Evolutionary conservation across 2,329 filamentous ascomycete species (phyloP), one percentile per base, ranked within the genome.

Genomic region (Talaromyces sp.): DNA sequence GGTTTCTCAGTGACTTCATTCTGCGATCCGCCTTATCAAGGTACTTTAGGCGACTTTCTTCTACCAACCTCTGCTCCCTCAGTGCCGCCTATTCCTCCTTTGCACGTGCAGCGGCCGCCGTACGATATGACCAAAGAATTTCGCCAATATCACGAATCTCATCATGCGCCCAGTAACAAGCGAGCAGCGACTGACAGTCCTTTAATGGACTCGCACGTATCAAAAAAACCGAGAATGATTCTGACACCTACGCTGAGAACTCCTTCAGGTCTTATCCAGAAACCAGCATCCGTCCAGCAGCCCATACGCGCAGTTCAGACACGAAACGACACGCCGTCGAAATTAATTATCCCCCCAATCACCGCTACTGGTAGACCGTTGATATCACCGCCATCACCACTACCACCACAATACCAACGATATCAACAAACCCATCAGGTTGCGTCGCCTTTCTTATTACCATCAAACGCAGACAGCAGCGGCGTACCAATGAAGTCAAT

Each of bases 391-490:
- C 35, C 45, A 50, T 41, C 19, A 14, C 52, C 52, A 7, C n/a
- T 31, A 16, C 37, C 39, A n/a, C 7, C 37, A 59, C 37, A 27
- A 31, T 60, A 19, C 52, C 61, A 1, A 27, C 67, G 66, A 31
- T 66, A 52, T 13, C 49, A 33, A 69, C 54, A 57, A 39, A 11
- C 24, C 24, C 62, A 60, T 14, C 58, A 61, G 10, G 45, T 61
- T 24, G n/a, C 33, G 8, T 45, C 47, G 3, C 73, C 57, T 69
- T 71, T 33, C 68, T 71, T 79, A 78, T 68, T 84, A 79, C 74
- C 82, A 77, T 70, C 83, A 77, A 73, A 84, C 83, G 69, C 80
- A 77, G 68, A 85, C 80, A 68, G 77, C 35, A 62, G 60, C 22
- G 62, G 79, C 62, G 19, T 61, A 24, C 45, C 27, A 11, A 41